Evolutionary conservation across 2,329 filamentous ascomycete genomes (phyloP), one percentile per base, ranked within the genome.

Genomic region (Diaporthe ampelina): DNA sequence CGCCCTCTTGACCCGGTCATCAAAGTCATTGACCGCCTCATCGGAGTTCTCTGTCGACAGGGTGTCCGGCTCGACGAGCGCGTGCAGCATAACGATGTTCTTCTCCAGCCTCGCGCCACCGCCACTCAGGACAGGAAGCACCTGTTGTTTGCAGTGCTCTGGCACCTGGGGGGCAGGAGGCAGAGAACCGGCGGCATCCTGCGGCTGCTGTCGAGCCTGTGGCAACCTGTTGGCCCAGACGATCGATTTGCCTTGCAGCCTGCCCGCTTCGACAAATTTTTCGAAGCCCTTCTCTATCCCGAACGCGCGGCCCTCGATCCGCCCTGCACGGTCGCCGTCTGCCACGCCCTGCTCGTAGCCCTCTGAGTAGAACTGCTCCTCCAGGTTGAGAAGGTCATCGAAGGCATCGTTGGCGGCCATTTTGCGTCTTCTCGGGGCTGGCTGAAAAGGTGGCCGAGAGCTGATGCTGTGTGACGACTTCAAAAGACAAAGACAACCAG

Each of bases 271-370:
- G 56, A 94, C 81, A 80, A 97, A 98, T 84, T 98, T 98, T 79
- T 98, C 94, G 79, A 97, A 98, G 0, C 95, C 96, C 77, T 95
- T 97, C 81, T 97, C 94, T 56, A 98, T 90, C 0, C 96, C 97
- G 81, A 98, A 95, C 26, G 95, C 91, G 69, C 95, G 94, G 75
- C 97, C 97, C 87, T 99, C 97, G 77, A 94, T 91, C 74, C 92
- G 92, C 52, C 97, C 97, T 43, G 94, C 93, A 74, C 89, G 88
- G 54, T 91, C 86, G 75, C 97, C 97, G 83, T 98, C 96, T 54
- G 88, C 85, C 63, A 91, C 83, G 57, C 97, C 97, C 72, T 94
- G 89, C 8, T 87, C 83, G 85, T 95, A 96, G 74, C 97, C 97
- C 83, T 96, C 91, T 58, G 90, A 86, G 86, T 98, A 98, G 86